Evolutionary conservation across 306 rosid genomes (phyloP).

Genomic region (Quillaja saponaria): DNA sequence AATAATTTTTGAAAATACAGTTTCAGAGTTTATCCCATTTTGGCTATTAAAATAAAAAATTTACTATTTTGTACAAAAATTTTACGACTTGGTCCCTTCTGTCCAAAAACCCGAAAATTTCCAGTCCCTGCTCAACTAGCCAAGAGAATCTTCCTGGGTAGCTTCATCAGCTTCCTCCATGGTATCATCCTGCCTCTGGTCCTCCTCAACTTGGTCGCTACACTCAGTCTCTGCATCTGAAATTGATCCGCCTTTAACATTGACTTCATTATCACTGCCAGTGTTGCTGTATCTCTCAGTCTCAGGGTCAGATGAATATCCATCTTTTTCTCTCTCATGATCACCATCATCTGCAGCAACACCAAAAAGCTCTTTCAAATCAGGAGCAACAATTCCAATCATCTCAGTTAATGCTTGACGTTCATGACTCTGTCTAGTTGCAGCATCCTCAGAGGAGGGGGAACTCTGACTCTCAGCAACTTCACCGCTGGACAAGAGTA

Average conservation of each 20-base stretch:
- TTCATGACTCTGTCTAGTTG: constrained; percentile 45
- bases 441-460: constrained; percentile 40
- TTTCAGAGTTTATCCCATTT: too few species aligned
- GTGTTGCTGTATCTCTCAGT: constrained; percentile 55
- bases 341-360: constrained; percentile 39
- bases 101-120: too few species aligned
- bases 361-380: constrained; percentile 65
- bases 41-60: too few species aligned
- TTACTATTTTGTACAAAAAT: too few species aligned
- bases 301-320: constrained; percentile 48
- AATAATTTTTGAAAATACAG: too few species aligned
- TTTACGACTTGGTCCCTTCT: too few species aligned
- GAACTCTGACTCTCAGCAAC: constrained; percentile 69
- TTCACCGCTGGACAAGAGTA: constrained; percentile 48
- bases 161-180: constrained; percentile 72
- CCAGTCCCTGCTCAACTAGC: constrained; percentile 7
- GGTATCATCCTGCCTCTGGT: constrained; percentile 48
- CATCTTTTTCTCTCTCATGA: constrained; percentile 34
- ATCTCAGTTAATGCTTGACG: constrained; percentile 73
- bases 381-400: constrained; percentile 92
- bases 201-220: constrained; percentile 42
- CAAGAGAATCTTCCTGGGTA: constrained; percentile 62
- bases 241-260: constrained; percentile 40
- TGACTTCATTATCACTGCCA: constrained; percentile 31
- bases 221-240: constrained; percentile 76